Percentiles rank a stretch among this genome's conserved stretches.
phyloP scores from a whole-genome alignment of 805 yeast genomes.

The Ogataea paradorogensis region DNA sequence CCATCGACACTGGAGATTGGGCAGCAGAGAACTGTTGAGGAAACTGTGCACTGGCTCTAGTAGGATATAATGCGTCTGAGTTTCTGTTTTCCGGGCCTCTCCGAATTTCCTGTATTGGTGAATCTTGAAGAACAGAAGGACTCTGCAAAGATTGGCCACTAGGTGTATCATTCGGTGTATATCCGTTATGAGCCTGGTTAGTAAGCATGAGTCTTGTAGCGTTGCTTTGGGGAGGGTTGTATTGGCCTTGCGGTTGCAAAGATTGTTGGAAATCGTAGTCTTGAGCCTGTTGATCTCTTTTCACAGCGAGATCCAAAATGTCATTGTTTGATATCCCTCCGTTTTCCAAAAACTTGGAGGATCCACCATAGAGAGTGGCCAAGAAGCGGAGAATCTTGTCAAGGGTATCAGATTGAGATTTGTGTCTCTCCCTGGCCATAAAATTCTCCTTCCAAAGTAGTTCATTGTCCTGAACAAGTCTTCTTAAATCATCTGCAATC shows the following conservation, averaged over 20 bases:
- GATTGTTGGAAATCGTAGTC: slow-evolving; percentile 15
- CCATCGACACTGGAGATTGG: slow-evolving; percentile 14
- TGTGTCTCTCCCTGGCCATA: slow-evolving; percentile 78
- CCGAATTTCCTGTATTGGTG: slow-evolving; percentile 31
- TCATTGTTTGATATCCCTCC: slow-evolving; percentile 17
- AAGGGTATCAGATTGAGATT: slow-evolving; percentile 80
- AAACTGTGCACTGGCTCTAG: slow-evolving; percentile 1
- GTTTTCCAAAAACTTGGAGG: slow-evolving; percentile 37
- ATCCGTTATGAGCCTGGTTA: slow-evolving; percentile 25
- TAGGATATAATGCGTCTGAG: slow-evolving; percentile 8
- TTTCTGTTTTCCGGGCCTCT: slow-evolving; percentile 33
- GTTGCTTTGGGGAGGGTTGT: slow-evolving; percentile 10
- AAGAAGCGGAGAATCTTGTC: slow-evolving; percentile 84
- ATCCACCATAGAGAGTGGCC: slow-evolving; percentile 76
- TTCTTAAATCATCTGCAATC: slow-evolving; percentile 77
- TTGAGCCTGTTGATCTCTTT: slow-evolving; percentile 13
- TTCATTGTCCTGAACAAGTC: slow-evolving; percentile 85
- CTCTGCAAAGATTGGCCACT: slow-evolving; percentile 1
- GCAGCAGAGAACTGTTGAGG: slow-evolving; percentile 4
- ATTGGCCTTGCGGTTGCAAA: slow-evolving; percentile 8
- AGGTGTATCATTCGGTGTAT: slow-evolving; percentile 6
- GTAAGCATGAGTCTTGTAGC: slow-evolving; percentile 28
- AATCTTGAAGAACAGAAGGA: slow-evolving; percentile 14
- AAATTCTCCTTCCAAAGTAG: slow-evolving; percentile 87
- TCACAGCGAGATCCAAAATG: slow-evolving; percentile 18